These are phyloP conservation scores for Candida jianshihensis DNA, from an alignment of 805 yeast species.

Conservation along the genomic window DNA sequence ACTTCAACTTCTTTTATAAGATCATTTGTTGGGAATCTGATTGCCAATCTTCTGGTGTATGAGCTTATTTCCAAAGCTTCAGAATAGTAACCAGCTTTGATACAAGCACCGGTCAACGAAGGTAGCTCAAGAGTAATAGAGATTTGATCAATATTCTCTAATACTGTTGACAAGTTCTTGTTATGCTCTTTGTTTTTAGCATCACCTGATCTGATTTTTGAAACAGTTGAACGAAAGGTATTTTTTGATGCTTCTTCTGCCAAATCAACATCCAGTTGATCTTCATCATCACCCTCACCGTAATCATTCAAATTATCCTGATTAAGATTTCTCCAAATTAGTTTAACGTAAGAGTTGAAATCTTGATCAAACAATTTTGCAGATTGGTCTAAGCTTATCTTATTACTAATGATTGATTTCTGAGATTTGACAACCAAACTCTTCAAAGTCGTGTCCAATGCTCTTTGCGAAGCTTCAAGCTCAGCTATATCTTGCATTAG, in stretches of 20 bases:
- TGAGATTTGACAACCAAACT: slow-evolving; percentile 30
- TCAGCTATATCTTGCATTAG: slow-evolving; percentile 70
- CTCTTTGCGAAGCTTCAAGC: slow-evolving; percentile 48
- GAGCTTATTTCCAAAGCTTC: slow-evolving; percentile 83
- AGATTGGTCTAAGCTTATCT: slow-evolving; percentile 30
- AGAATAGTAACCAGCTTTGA: slow-evolving; percentile 77
- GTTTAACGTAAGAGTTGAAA: slow-evolving; percentile 24
- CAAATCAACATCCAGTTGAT: slow-evolving; percentile 19
- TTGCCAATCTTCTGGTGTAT: slow-evolving; percentile 59
- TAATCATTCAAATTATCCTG: slow-evolving; percentile 26
- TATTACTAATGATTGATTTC: slow-evolving; percentile 34
- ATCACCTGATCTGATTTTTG: slow-evolving; percentile 16
- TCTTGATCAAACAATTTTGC: slow-evolving; percentile 26
- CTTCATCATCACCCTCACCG: slow-evolving; percentile 18
- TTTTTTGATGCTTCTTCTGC: slow-evolving; percentile 11
- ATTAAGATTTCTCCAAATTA: slow-evolving; percentile 24
- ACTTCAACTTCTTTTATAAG: slow-evolving; percentile 43
- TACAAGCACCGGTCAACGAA: slow-evolving; percentile 74
- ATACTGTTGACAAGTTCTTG: slow-evolving; percentile 31
- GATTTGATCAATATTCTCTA: slow-evolving; percentile 61
- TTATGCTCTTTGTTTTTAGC: slow-evolving; percentile 5
- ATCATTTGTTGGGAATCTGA: slow-evolving; percentile 57
- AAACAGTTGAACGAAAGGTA: slow-evolving; percentile 24
- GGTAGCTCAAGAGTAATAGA: slow-evolving; percentile 82
- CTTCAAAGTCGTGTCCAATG: slow-evolving; percentile 38